Evolutionary conservation across 495 filamentous ascomycete genomes (phyloP), one percentile per base, ranked within the genome.

Genomic region (Clavariopsis aquatica): DNA sequence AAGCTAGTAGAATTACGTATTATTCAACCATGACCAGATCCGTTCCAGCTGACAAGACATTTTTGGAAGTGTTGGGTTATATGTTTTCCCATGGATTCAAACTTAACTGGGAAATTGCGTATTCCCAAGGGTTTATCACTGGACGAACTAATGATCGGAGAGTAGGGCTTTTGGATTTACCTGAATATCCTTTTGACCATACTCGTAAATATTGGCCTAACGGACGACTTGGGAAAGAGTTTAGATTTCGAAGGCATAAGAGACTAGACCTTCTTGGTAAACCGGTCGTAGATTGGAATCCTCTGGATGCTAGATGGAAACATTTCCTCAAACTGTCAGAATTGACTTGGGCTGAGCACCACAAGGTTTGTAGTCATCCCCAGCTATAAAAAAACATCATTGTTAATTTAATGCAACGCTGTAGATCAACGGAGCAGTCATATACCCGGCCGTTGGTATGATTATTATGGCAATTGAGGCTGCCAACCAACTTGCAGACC

Each of bases 401-500:
- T n/a, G n/a, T n/a, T n/a, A n/a, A n/a, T n/a, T n/a, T n/a, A n/a
- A n/a, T n/a, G n/a, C n/a, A n/a, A n/a, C n/a, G 47, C 8, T 17
- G 26, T 4, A 62, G 62, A 29, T 69, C 20, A 56, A 60, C 31
- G 54, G 63, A 12, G 4, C 22, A 17, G 41, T 47, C 17, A n/a
- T 70, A n/a, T 66, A 55, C 38, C 67, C 67, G 10, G 67, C 22
- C 22, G 67, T 63, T 28, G 67, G 57, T 5, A 60, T 60, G 47
- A 19, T 70, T 8, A 46, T 60, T 24, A 70, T 70, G 62, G 62
- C 63, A 1, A 57, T 66, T 19, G 67, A 70, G 45, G 58, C 58
- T 15, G 58, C 49, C 13, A 28, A 41, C 19, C 58, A 61, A 49
- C 23, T 54, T 1, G 27, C 29, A 4, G 31, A 45, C 15, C 10